Evolutionary conservation across 1,284 basidiomycete species (phyloP).

Genomic region (Polyporus tsugae): DNA sequence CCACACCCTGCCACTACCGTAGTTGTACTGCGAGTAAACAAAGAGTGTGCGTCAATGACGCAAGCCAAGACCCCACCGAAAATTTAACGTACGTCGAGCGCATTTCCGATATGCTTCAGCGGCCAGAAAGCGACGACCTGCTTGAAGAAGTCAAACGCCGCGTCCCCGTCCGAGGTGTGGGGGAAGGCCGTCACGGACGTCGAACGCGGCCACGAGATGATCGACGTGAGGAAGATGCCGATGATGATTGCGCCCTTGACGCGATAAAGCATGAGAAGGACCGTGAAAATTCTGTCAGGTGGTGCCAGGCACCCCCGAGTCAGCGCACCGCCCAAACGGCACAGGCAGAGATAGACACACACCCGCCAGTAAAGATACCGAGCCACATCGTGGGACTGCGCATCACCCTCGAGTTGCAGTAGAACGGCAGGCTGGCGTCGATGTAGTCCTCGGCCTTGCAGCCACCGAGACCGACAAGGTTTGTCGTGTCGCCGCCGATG

Average conservation of each 20-base stretch:
- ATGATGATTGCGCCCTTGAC: conserved; percentile 87
- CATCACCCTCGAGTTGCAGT: conserved; percentile 75
- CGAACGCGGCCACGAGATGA: conserved; percentile 88
- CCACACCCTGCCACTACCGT: conserved; percentile 81
- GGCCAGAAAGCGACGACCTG: conserved; percentile 83
- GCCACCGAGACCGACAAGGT: conserved; percentile 85
- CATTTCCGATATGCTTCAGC: conserved; percentile 67
- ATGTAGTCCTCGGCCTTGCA: conserved; percentile 62
- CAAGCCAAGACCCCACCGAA: background rate
- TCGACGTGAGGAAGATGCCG: conserved; percentile 86
- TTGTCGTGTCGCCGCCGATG: conserved; percentile 78
- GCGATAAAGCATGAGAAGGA: conserved; percentile 86
- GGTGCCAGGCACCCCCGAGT: background rate
- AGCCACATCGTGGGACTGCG: conserved; percentile 86
- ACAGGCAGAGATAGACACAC: conserved; percentile 35
- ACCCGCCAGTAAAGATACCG: conserved; percentile 90
- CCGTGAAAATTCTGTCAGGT: conserved; percentile 69
- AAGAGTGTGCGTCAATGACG: background rate
- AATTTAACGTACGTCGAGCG: conserved; percentile 62
- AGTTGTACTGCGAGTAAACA: conserved; percentile 55
- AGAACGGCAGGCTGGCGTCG: conserved; percentile 55
- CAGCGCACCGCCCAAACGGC: background rate
- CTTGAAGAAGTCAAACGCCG: conserved; percentile 87
- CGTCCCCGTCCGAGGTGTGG: conserved; percentile 72
- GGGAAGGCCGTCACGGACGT: conserved; percentile 88